Base-by-base conservation (phyloP, 1,284 basidiomycete genomes). In the Ustilago vetiveriae region DNA sequence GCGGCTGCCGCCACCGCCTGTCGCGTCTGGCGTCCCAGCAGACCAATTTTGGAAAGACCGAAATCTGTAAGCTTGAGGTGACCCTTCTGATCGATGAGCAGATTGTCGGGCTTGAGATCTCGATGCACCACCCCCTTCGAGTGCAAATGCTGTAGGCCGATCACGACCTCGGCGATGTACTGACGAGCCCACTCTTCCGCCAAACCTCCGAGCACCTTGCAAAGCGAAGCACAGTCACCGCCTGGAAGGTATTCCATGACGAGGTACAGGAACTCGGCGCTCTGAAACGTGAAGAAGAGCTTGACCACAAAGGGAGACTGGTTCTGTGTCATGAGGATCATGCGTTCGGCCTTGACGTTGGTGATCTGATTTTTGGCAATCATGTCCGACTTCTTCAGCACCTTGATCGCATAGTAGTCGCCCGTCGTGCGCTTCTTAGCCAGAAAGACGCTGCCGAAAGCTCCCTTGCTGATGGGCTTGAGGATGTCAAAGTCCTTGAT, bases 341-440 rank as follows among this genome's bases (percentile, higher is more conserved):
- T 98, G 54, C 96, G 88, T 84, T 99, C 96, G 3, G 96, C 96
- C 84, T 98, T 98, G 83, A 98, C 95, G 81, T 98, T 99, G 53
- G 96, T 98, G 83, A 99, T 96, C 84, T 99, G 96, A 85, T 98
- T 98, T 87, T 99, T 99, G 42, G 96, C 93, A 81, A 99, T 98
- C 96, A 99, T 99, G 84, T 99, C 96, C 24, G 94, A 92, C 85
- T 99, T 99, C 85, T 96, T 98, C 75, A 98, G 84, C 29, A 98
- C 94, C 84, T 99, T 99, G 88, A 99, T 96, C 24, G 96, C 96
- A 84, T 90, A 99, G 84, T 98, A 97, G 83, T 98, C 96, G 49
- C 96, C 96, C 1, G 96, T 98, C 5, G 88, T 90, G 74, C 93
- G 94, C 86, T 99, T 99, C 85, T 95, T 96, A 29, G 96, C 92